Conservation (phyloP, 495 filamentous ascomycete species). For the Neurospora sp. region DNA sequence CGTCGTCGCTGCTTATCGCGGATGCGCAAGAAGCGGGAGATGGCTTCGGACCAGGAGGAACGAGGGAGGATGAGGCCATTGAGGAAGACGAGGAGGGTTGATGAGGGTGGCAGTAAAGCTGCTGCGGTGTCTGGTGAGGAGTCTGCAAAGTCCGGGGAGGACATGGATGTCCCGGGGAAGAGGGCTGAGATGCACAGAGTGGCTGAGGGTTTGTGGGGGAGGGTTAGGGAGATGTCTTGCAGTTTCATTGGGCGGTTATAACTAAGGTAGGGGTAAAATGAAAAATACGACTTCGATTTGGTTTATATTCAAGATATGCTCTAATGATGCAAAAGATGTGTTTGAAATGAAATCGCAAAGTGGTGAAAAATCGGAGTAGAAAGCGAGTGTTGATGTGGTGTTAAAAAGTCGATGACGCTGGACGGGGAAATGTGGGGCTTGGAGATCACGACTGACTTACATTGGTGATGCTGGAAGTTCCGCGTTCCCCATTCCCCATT, state of each 20-base stretch:
- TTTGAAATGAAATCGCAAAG: background rate
- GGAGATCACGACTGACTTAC: background rate
- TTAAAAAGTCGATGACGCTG: background rate
- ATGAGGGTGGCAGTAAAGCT: conserved; percentile 8
- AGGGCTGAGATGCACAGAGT: conserved; percentile 10
- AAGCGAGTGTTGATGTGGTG: background rate
- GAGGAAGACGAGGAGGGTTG: conserved; percentile 47
- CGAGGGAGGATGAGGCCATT: conserved; percentile 51
- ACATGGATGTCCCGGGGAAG: background rate
- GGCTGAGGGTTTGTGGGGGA: conserved; percentile 16
- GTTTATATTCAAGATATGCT: background rate
- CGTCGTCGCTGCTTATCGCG: conserved; percentile 1
- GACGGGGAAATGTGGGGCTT: background rate
- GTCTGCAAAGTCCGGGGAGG: background rate
- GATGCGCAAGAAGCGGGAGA: conserved; percentile 30
- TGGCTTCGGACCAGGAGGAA: conserved; percentile 36
- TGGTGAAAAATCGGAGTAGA: background rate
- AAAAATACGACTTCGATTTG: background rate
- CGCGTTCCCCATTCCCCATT: background rate
- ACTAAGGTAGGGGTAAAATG: background rate
- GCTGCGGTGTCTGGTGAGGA: background rate
- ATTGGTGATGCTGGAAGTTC: background rate
- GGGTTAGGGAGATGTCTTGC: conserved; percentile 3
- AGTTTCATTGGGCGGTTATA: background rate
- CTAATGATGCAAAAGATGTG: background rate